Base-by-base conservation (phyloP, 1,284 basidiomycete genomes). In the Erythrobasidium hasegawianum region DNA sequence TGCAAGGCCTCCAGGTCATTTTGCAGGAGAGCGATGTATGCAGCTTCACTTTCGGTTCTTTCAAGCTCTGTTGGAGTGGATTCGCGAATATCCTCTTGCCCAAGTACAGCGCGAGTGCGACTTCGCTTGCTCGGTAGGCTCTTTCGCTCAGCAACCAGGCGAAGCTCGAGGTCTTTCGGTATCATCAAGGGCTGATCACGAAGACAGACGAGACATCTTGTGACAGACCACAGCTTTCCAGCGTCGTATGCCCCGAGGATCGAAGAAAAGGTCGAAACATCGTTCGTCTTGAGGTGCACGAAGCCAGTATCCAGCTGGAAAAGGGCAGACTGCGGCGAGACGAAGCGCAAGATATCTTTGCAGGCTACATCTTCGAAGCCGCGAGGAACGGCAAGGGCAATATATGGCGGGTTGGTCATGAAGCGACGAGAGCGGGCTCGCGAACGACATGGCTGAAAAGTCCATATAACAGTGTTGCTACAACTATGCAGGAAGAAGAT, bases 341-440 rank as follows among this genome's bases (percentile, higher is more conserved):
- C 39, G 26, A 43, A 57, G 40, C 54, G 53, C n/a, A 20, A 22
- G 40, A 64, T 45, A 26, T 64, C 61, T n/a, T 29, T 2, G 41
- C 38, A 57, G 9, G 61, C 61, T 38, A 64, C 53, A 50, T 64
- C 54, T 24, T 64, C 61, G 41, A 64, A 64, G 13, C 61, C 61
- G 41, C 39, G 33, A 11, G 61, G 61, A 1, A 64, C 61, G 24
- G 27, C 27, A 33, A 56, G 56, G 13, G 61, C 61, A 18, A 64
- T 4, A 24, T 24, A 5, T 24, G 43, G 43, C 22, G 22, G 33
- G 11, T 33, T 33, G 33, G 33, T 33, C 33, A 33, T 33, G 33
- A 33, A 33, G 33, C 11, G 33, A 33, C 33, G 4, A 11, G 33
- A 5, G 33, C 33, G 5, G 4, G 33, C 33, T 33, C 33, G 33